phyloP scores from a whole-genome alignment of 805 yeast genomes.

The Myxozyma sirexii region DNA sequence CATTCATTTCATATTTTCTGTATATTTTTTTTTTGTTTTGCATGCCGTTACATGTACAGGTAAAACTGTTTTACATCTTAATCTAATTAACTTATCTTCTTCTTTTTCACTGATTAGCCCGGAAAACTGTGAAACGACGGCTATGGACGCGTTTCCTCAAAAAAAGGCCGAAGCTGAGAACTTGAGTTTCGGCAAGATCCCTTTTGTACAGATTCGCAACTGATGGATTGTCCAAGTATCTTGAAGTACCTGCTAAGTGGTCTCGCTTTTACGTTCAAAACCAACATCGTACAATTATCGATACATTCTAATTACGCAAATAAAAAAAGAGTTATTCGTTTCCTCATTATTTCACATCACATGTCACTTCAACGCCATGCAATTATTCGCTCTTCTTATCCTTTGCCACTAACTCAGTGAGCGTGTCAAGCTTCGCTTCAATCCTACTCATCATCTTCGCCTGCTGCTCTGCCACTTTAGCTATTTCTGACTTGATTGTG shows the following conservation, averaged over 20 bases:
- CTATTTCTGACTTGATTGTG: neutral
- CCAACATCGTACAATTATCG: no score
- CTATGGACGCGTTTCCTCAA: no score
- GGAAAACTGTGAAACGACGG: no score
- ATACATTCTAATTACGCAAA: neutral
- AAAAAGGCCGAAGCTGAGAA: no score
- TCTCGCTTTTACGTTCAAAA: no score
- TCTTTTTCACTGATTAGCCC: no score
- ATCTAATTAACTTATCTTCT: no score
- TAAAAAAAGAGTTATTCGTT: neutral
- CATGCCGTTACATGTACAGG: neutral
- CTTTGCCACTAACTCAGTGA: slow-evolving; percentile 3
- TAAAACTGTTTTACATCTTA: no score
- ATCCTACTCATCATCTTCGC: slow-evolving; percentile 3
- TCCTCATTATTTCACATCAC: neutral
- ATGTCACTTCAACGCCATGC: slow-evolving; percentile 7
- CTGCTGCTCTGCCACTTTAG: neutral
- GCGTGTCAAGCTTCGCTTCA: slow-evolving; percentile 13
- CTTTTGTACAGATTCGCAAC: no score
- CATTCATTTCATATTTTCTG: neutral
- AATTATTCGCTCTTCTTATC: slow-evolving; percentile 14
- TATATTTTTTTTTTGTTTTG: neutral
- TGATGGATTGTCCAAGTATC: no score
- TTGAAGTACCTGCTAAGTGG: no score
- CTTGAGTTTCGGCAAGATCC: no score